Evolutionary conservation across 306 rosid genomes (phyloP).

Genomic region (Sindora glabra): DNA sequence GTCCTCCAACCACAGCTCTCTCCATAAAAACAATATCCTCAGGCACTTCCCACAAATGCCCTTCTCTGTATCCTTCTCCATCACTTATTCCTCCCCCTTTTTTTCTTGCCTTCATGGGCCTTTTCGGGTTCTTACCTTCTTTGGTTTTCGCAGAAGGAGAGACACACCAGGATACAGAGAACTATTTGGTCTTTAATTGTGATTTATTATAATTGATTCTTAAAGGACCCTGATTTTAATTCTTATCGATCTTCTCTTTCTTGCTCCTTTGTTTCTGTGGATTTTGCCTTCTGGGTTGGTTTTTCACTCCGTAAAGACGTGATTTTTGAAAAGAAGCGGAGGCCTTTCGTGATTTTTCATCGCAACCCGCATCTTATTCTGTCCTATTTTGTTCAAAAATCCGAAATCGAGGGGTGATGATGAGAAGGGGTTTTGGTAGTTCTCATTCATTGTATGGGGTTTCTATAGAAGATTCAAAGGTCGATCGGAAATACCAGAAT

Average conservation of each 20-base stretch:
- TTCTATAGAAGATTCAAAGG: neutral
- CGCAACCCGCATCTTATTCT: neutral
- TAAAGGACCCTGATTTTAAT: neutral
- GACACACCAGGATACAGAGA: neutral
- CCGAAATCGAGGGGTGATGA: slow-evolving; percentile 5
- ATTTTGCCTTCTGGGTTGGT: neutral
- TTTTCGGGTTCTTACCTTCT: slow-evolving; percentile 22
- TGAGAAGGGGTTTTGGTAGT: slow-evolving; percentile 29
- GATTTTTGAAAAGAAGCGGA: neutral
- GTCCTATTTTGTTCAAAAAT: neutral
- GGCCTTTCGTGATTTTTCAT: neutral
- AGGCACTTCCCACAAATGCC: slow-evolving; percentile 36
- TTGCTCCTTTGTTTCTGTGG: neutral
- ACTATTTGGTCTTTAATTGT: neutral
- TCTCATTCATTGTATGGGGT: slow-evolving; percentile 9
- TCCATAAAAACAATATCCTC: neutral
- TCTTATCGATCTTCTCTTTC: neutral
- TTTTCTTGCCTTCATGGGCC: slow-evolving; percentile 31
- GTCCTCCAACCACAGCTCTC: slow-evolving; percentile 30
- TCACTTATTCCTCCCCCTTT: slow-evolving; percentile 6
- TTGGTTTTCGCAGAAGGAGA: neutral
- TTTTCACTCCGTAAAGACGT: neutral
- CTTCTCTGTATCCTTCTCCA: slow-evolving; percentile 29
- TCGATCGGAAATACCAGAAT: neutral
- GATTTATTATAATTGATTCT: neutral